Conservation (phyloP, 179 eudicot species). For the Spergularia azorica region DNA sequence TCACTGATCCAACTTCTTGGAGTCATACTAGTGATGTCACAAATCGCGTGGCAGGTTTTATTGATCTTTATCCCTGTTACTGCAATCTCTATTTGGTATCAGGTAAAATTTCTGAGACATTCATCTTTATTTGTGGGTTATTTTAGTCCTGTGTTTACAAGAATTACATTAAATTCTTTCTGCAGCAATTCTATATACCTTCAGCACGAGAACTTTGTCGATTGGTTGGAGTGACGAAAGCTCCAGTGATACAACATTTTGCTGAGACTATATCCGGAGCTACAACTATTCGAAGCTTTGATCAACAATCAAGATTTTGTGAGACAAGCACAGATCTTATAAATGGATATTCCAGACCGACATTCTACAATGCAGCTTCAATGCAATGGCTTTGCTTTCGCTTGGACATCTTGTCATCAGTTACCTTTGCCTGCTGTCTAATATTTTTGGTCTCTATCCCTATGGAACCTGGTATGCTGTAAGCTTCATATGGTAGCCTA, state of each 20-base stretch:
- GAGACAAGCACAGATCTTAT: not conserved
- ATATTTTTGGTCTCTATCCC: slow-evolving; percentile 13
- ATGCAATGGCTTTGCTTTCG: slow-evolving; percentile 22
- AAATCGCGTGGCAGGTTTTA: slow-evolving; percentile 77
- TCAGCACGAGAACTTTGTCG: slow-evolving; percentile 64
- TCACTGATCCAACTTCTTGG: slow-evolving; percentile 62
- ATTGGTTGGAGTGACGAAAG: slow-evolving; percentile 43
- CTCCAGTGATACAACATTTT: slow-evolving; percentile 78
- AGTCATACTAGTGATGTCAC: slow-evolving; percentile 70
- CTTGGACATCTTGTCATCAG: slow-evolving; percentile 14
- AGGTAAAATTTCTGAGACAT: slow-evolving; percentile 32
- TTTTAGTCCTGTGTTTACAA: not conserved
- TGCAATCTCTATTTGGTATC: slow-evolving; percentile 47
- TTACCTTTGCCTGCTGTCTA: not conserved
- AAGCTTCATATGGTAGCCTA: not conserved
- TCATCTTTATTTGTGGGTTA: not conserved
- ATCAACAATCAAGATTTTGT: slow-evolving; percentile 57
- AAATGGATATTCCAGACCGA: slow-evolving; percentile 18
- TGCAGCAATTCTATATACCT: slow-evolving; percentile 40
- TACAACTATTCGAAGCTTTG: slow-evolving; percentile 68
- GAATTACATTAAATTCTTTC: too few relatives aligned
- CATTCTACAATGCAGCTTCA: slow-evolving; percentile 14
- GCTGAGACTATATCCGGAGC: slow-evolving; percentile 77
- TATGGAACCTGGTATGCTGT: slow-evolving; percentile 20
- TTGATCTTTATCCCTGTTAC: slow-evolving; percentile 53